Evolutionary conservation across 352 stramenopile species (phyloP), one percentile per base, ranked within the genome.

Genomic region (Globisporangium yorkense): DNA sequence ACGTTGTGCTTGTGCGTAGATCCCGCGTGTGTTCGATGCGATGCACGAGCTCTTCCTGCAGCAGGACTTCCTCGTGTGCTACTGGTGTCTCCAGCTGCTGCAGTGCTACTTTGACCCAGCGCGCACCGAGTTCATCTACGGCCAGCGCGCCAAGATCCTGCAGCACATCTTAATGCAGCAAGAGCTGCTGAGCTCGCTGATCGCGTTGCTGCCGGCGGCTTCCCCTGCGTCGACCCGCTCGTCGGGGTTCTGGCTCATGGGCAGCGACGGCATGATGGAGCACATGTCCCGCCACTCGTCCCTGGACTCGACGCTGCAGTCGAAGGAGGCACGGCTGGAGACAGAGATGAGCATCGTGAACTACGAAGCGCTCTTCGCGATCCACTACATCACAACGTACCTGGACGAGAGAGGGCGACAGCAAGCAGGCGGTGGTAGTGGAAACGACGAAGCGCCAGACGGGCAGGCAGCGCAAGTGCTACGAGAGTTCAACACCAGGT

Each of bases 271-370:
- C n/a, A 9, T 56, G 51, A 58, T 53, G 51, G 29, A 66, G 49
- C 54, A 53, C 31, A 54, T 48, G 43, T 61, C 57, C 15, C 44
- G 37, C 0, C 49, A 62, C 29, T 58, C 64, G 13, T 67, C 66
- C 16, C 63, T 59, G 31, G 52, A 72, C 33, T 72, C 65, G 13
- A 74, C 68, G 24, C 60, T 71, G 29, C 61, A 78, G 41, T 67
- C 78, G 12, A 85, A 85, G 41, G 81, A 91, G 24, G 77, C 76
- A 27, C 68, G 72, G n/a, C 65, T 89, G 1, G 75, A 87, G 40
- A 86, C 75, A 31, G 69, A 88, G 21, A 88, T 91, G 66, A 87
- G 72, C 44, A 74, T 84, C 16, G 66, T 89, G 7, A 80, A 74
- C 44, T 88, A 87, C 52, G 81, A 91, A 52, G 72, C 77, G 43